Evolutionary conservation across 495 filamentous ascomycete species (phyloP).

Genomic region (Eremomyces bilateralis): DNA sequence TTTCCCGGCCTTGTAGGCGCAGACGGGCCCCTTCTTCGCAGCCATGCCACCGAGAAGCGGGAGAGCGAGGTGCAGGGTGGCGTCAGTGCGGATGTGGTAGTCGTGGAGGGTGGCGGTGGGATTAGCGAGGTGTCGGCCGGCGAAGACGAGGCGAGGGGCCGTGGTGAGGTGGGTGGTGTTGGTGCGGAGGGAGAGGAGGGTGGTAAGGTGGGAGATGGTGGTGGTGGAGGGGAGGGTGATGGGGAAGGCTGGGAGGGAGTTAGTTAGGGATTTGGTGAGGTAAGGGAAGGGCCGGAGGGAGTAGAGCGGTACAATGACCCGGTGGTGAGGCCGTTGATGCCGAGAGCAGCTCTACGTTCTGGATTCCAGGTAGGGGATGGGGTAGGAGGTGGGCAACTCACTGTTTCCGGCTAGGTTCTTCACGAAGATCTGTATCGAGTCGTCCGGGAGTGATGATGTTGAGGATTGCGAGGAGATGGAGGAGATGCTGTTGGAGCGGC

Average conservation of each 20-base stretch:
- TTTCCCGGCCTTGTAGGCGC: conserved; percentile 25
- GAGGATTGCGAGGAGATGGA: conserved; percentile 14
- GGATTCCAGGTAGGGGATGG: neutral
- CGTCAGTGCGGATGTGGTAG: conserved; percentile 20
- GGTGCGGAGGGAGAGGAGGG: conserved; percentile 25
- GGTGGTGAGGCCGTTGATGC: no score
- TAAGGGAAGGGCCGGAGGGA: conserved; percentile 4
- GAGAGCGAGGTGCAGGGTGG: conserved; percentile 22
- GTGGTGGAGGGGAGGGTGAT: conserved; percentile 22
- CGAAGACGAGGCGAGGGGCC: conserved; percentile 22
- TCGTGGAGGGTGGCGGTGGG: conserved; percentile 11
- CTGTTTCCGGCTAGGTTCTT: conserved; percentile 26
- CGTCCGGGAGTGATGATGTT: conserved; percentile 4
- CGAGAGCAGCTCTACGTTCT: no score
- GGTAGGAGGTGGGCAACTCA: conserved; percentile 15
- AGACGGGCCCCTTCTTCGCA: neutral
- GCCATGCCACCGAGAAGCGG: conserved; percentile 21
- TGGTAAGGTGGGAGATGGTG: conserved; percentile 22
- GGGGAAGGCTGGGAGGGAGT: conserved; percentile 20
- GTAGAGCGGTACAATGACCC: neutral
- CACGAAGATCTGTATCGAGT: conserved; percentile 30
- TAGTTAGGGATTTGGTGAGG: conserved; percentile 2
- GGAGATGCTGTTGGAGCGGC: conserved; percentile 18
- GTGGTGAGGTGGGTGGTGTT: conserved; percentile 22
- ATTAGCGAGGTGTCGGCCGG: conserved; percentile 25